Base-by-base conservation (phyloP, 768 basidiomycete species). In the Suillus sp. region DNA sequence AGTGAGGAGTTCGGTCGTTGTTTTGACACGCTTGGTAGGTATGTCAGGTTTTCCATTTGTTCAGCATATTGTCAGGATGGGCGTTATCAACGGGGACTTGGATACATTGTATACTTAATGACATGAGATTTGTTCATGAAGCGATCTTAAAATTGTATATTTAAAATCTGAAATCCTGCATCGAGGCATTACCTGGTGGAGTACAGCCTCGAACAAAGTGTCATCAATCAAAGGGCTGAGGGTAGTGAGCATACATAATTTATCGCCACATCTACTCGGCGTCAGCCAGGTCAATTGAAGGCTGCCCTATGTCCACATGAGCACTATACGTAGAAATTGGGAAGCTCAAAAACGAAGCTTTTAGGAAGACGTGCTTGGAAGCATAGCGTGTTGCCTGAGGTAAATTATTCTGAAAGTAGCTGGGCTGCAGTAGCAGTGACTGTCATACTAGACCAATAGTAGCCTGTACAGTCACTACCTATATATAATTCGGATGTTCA, bases 21-120 rank as follows among this genome's bases (percentile, higher is more conserved):
- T 55, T n/a, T 59, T n/a, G 27, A 56, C 30, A 34, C 30, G 38
- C 13, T 42, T 57, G 22, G 42, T 37, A 64, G 60, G 66, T 66
- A 59, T 59, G 66, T 64, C 35, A 18, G 20, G 9, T 61, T 43
- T 20, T 56, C 20, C 30, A 10, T 56, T n/a, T 25, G 14, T 55
- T 32, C n/a, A 34, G 42, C 32, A 51, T 27, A 27, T 34, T 25
- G 50, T 42, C 32, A 2, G 30, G 37, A 58, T 54, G 18, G 18
- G 10, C 11, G 38, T 7, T 27, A 20, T 20, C 22, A 40, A 27
- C 1, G 16, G 18, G 38, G 38, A 57, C 40, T 57, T 40, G 25
- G 56, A 57, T 57, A 57, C 38, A 40, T 40, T 27, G 56, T 57
- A 42, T 27, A 57, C 25, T 57, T 57, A 57, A 40, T 57, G 27